Conservation (phyloP, 257 asterid genomes). For the Plectranthus barbatus region DNA sequence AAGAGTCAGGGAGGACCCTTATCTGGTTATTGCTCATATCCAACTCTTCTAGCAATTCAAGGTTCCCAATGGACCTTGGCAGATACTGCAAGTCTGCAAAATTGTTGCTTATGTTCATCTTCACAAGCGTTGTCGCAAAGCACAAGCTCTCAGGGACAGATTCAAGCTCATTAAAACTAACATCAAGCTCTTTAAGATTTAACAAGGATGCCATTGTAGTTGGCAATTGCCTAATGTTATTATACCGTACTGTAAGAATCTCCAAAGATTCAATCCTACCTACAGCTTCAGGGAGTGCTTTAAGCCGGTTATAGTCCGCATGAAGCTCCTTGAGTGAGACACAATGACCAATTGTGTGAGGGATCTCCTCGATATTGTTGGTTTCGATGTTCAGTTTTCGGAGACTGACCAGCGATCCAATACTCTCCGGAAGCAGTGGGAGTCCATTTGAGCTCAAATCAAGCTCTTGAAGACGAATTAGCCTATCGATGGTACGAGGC, state of each 20-base stretch:
- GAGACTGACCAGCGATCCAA: conserved; percentile 70
- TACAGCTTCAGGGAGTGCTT: conserved; percentile 89
- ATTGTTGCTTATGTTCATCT: conserved; percentile 83
- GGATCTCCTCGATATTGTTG: conserved; percentile 70
- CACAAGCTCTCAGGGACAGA: conserved; percentile 84
- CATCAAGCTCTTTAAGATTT: conserved; percentile 59
- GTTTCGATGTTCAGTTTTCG: conserved; percentile 56
- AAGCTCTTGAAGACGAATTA: conserved; percentile 62
- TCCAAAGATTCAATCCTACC: conserved; percentile 65
- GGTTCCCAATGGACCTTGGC: conserved; percentile 84
- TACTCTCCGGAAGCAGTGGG: conserved; percentile 51
- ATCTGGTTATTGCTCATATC: conserved; percentile 87
- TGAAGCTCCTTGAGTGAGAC: conserved; percentile 56
- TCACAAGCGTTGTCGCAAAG: conserved; percentile 71
- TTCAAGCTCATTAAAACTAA: conserved; percentile 81
- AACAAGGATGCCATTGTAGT: conserved; percentile 72
- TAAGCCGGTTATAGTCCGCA: conserved; percentile 70
- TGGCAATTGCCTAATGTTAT: conserved; percentile 64
- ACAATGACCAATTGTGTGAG: conserved; percentile 72
- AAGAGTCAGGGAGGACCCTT: conserved; percentile 68
- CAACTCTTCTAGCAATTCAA: conserved; percentile 75
- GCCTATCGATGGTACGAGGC: conserved; percentile 44
- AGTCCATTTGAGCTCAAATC: conserved; percentile 75
- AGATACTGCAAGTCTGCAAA: conserved; percentile 66
- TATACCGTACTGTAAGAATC: conserved; percentile 67